A percentile compares a stretch with the other conserved stretches of the same genome.
Conservation (phyloP, 345 rosid species). For the Bruguiera sexangula region DNA sequence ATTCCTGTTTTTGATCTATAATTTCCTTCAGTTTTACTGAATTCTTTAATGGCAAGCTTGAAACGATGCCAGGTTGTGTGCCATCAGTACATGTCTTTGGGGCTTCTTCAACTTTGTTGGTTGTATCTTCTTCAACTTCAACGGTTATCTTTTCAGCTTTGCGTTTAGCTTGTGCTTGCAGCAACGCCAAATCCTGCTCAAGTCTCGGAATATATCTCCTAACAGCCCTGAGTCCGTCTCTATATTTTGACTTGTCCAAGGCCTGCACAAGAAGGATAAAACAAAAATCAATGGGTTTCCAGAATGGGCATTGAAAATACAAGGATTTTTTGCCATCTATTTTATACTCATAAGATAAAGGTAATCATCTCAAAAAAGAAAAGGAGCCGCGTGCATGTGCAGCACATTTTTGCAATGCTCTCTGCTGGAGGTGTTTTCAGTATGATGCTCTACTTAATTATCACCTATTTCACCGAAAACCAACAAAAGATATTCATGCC, state of each 20-base stretch:
- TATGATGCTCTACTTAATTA: too few species aligned
- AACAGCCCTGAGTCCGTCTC: slow-evolving; percentile 82
- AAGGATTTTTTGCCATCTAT: not conserved
- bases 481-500: not conserved
- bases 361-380: slow-evolving; percentile 1
- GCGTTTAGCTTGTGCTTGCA: slow-evolving; percentile 44
- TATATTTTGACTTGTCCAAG: slow-evolving; percentile 78
- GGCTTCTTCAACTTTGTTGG: slow-evolving; percentile 16
- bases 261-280: slow-evolving; percentile 36
- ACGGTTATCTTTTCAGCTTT: slow-evolving; percentile 28
- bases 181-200: slow-evolving; percentile 76
- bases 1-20: slow-evolving; percentile 38
- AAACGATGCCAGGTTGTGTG: slow-evolving; percentile 13
- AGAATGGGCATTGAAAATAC: not conserved
- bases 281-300: not conserved
- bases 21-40: slow-evolving; percentile 51
- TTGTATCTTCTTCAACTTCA: not conserved
- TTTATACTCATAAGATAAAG: not conserved
- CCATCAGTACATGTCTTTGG: slow-evolving; percentile 12
- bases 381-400: not conserved
- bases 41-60: slow-evolving; percentile 25
- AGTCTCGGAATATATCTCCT: slow-evolving; percentile 77
- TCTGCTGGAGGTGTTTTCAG: too few species aligned
- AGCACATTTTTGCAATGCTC: not conserved
- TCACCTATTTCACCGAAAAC: not conserved